A percentile compares a stretch with the other conserved stretches of the same genome.
Conservation (phyloP, 768 basidiomycete genomes). For the Clavulina sp. region DNA sequence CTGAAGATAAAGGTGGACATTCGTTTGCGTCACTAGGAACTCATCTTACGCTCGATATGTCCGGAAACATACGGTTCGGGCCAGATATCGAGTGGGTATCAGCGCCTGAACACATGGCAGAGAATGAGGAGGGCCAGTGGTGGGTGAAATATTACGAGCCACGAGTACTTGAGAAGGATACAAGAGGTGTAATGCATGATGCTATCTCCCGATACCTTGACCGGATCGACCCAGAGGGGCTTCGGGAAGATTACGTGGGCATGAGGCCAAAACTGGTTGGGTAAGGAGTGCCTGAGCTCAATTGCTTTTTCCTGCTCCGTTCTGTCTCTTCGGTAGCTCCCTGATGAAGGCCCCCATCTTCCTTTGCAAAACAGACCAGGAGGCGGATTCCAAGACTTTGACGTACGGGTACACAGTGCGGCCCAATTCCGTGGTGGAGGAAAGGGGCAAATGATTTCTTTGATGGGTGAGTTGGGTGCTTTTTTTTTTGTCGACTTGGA, state of each 20-base stretch:
- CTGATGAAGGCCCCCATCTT: too few species aligned
- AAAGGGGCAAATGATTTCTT: conserved; percentile 43
- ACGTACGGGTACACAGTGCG: conserved; percentile 47
- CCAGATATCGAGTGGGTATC: conserved; percentile 83
- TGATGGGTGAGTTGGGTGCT: conserved; percentile 54
- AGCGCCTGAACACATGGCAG: conserved; percentile 17
- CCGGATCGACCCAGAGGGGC: conserved; percentile 34
- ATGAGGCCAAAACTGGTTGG: conserved; percentile 75
- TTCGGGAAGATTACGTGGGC: conserved; percentile 71
- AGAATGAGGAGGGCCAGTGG: conserved; percentile 41
- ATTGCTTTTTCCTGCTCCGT: too few species aligned
- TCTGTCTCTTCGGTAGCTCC: too few species aligned
- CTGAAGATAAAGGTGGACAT: conserved; percentile 22
- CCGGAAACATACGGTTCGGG: conserved; percentile 75
- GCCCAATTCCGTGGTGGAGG: conserved; percentile 14
- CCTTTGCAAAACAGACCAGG: too few species aligned
- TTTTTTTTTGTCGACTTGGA: too few species aligned
- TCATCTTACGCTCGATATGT: conserved; percentile 75
- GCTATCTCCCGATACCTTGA: conserved; percentile 66
- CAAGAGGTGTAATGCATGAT: conserved; percentile 46
- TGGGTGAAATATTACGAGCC: conserved; percentile 55
- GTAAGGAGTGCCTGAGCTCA: too few species aligned
- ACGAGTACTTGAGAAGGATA: conserved; percentile 24
- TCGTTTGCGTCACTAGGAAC: conserved; percentile 77
- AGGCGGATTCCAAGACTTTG: conserved; percentile 72